Base-by-base conservation (phyloP, 2,329 filamentous ascomycete species). In the Colletotrichum trifolii region DNA sequence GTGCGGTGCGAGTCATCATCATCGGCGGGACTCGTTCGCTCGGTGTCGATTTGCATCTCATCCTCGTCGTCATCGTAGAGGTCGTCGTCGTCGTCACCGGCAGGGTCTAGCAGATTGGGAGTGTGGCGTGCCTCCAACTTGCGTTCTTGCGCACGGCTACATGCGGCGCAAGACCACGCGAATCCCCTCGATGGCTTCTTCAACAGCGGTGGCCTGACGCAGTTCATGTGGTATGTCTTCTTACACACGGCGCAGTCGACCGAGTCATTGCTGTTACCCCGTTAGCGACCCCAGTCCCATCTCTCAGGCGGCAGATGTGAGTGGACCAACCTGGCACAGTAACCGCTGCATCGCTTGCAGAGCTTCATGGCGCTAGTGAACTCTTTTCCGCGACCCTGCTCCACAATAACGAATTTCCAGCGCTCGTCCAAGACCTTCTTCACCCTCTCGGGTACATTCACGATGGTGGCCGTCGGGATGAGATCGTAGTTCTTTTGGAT, bases 181-280 rank as follows among this genome's bases (percentile, higher is more conserved):
- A 99, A 99, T 43, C 96, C 96, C 77, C 96, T 91, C 50, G 95
- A 97, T 17, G 96, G 96, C 78, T 99, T 99, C 78, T 97, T 99
- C 57, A 94, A 85, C 68, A 99, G 79, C 42, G 94, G 93, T 45
- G 96, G 96, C 67, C 91, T 91, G 61, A 99, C 96, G 77, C 96
- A 99, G 73, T 94, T 93, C 95, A 99, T 98, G 81, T 99, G 96
- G 79, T 97, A 99, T 12, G 95, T 98, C 76, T 94, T 90, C 74
- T 90, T 88, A 78, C 96, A 99, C 60, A 97, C 94, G 48, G 95
- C 96, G 77, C 96, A 99, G 77, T 98, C 95, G 33, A 98, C 96
- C 43, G 96, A 98, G 80, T 98, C 93, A 76, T 92, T 91, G 73
- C 93, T 96, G 61, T 55, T 55, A 17, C 57, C 33, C 38, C 55